Percentiles rank a stretch among this genome's conserved stretches.
phyloP scores from a whole-genome alignment of 306 rosid species.

The Arachis hypogaea region DNA sequence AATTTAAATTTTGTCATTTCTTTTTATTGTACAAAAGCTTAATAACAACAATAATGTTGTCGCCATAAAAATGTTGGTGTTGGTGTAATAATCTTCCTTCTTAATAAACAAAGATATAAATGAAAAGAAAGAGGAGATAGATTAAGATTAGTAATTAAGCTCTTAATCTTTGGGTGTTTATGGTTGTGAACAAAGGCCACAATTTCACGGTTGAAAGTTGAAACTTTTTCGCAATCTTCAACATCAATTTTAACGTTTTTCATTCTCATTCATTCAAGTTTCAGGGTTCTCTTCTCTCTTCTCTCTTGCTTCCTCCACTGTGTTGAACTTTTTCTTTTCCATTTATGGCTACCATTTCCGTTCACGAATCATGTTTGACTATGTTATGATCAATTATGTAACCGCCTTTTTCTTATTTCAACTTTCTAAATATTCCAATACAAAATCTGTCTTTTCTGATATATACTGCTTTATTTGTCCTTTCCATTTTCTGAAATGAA shows the following conservation, averaged over 20 bases:
- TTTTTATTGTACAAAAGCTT: too few relatives aligned
- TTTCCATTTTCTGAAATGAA: not conserved
- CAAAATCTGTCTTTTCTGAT: not conserved
- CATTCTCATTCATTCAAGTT: not conserved
- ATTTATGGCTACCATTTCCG: not conserved
- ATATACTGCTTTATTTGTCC: slow-evolving; percentile 5
- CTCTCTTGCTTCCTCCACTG: not conserved
- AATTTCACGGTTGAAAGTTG: not conserved
- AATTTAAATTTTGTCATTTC: too few relatives aligned
- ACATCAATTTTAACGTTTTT: not conserved
- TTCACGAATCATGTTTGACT: not conserved
- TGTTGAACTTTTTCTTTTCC: not conserved
- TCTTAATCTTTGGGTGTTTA: not conserved
- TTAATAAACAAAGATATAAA: not conserved
- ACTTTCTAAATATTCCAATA: too few relatives aligned
- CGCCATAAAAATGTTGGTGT: too few relatives aligned
- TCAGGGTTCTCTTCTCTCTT: not conserved
- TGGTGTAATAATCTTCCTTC: too few relatives aligned
- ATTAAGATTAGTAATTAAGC: not conserved
- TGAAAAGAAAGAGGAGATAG: not conserved
- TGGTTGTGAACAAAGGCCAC: not conserved
- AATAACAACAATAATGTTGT: too few relatives aligned
- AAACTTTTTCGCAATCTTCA: not conserved
- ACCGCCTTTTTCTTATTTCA: not conserved
- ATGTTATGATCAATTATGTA: not conserved